Percentiles rank a stretch among this genome's conserved stretches.
Conservation (phyloP, 225 moss, liverwort and hornwort species). For the Sphagnum tenellum region DNA sequence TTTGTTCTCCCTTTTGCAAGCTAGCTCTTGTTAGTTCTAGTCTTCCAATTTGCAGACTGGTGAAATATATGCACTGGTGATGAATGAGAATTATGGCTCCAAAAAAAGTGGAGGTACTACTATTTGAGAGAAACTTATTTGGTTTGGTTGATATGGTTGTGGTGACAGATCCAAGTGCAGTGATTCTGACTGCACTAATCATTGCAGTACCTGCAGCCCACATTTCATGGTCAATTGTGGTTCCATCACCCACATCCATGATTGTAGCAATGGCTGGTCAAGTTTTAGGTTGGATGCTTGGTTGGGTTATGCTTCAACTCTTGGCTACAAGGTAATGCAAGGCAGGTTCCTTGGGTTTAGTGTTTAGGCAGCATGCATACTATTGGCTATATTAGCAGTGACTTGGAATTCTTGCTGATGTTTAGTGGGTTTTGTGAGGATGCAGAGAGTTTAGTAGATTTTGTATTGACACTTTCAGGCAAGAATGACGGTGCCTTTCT, state of each 20-base stretch:
- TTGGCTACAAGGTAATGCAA: background rate
- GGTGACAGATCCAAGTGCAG: slow-evolving; percentile 20
- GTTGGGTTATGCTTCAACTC: slow-evolving; percentile 20
- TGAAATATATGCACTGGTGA: background rate
- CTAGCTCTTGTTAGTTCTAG: background rate
- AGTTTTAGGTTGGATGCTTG: slow-evolving; percentile 38
- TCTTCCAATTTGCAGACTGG: background rate
- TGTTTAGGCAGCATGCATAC: too few relatives aligned
- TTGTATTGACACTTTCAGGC: background rate
- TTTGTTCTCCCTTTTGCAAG: slow-evolving; percentile 12
- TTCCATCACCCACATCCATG: slow-evolving; percentile 22
- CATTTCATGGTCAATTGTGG: slow-evolving; percentile 20
- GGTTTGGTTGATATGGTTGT: background rate
- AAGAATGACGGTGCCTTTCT: too few relatives aligned
- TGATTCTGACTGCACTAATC: slow-evolving; percentile 32
- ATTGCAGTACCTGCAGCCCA: slow-evolving; percentile 33
- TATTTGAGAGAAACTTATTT: background rate
- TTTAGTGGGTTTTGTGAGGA: too few relatives aligned
- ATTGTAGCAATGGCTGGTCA: slow-evolving; percentile 27
- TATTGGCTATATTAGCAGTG: too few relatives aligned
- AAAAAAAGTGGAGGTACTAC: too few relatives aligned
- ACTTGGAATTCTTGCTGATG: too few relatives aligned
- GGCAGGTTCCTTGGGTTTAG: background rate
- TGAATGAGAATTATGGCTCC: too few relatives aligned
- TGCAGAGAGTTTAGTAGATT: background rate